phyloP scores from a whole-genome alignment of 768 basidiomycete species.

The Trichaptum fuscoviolaceum region DNA sequence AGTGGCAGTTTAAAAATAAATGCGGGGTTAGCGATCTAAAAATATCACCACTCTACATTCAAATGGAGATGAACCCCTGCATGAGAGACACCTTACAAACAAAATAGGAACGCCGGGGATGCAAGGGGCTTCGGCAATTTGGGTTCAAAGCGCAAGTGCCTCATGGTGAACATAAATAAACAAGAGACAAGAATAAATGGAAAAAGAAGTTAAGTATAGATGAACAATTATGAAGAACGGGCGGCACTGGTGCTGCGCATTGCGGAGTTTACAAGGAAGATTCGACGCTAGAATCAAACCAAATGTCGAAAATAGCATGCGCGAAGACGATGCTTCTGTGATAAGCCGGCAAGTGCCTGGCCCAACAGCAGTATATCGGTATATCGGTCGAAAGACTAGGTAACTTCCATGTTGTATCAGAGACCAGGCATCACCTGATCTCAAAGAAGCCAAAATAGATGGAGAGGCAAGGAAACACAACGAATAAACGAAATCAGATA shows the following conservation, averaged over 20 bases:
- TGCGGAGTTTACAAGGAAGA: neutral
- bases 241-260: neutral
- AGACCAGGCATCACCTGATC: neutral
- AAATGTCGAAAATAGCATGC: neutral
- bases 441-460: neutral
- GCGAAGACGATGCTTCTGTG: neutral
- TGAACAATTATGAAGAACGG: neutral
- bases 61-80: too few species aligned
- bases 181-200: neutral
- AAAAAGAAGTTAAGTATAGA: neutral
- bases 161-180: neutral
- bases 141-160: neutral
- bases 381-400: neutral
- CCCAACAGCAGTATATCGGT: neutral
- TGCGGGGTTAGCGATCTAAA: neutral
- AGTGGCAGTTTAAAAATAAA: neutral
- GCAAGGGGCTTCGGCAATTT: neutral
- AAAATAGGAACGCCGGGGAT: neutral
- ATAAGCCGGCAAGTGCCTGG: neutral
- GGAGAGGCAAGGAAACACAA: neutral
- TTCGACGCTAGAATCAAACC: neutral
- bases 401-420: neutral
- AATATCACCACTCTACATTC: neutral
- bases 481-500: constrained; percentile 9
- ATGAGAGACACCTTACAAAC: too few species aligned